Evolutionary conservation across 257 asterid species (phyloP), one percentile per base, ranked within the genome.

Genomic region (Jacaranda mimosifolia): DNA sequence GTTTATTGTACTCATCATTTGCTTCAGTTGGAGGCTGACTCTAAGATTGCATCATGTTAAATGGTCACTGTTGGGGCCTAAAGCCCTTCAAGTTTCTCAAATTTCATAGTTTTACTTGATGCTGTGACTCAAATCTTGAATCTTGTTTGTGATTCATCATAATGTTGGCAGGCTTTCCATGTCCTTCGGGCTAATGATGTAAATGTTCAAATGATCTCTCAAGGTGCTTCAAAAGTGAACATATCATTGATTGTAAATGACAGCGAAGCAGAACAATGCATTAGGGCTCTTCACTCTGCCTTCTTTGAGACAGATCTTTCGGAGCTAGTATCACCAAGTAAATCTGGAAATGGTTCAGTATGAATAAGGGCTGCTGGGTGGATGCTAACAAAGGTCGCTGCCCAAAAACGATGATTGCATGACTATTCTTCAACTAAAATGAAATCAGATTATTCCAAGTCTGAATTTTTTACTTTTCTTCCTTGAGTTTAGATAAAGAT

Each of bases 161-260:
- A 17, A 39, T 57, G 63, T 62, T 32, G 67, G 83, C 91, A 93
- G 98, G 94, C 84, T 38, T 93, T 93, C 88, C 91, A 88, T 65
- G 97, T 93, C 58, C 88, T 93, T 70, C 94, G 70, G 63, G 77
- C 85, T 9, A 85, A 78, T 35, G 91, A 91, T 9, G 91, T 91
- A 42, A 93, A 91, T 76, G 96, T 91, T 70, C 98, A 91, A 79
- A 93, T 93, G 98, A 93, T 93, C 79, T 93, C 96, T 19, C 97
- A 93, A 84, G 98, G 98, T 38, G 97, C 97, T 66, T 91, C 97
- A 2, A 91, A 91, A 80, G 97, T 93, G 53, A 93, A 93, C 82
- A 93, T 91, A 63, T 93, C 97, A 12, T 65, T 93, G 72, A 93
- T 93, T 71, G 98, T 93, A 49, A 91, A 88, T 56, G 98, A 93